Percentiles rank a stretch among this genome's conserved stretches.
Conservation (phyloP, 129 eudicot species). For the Escallonia rubra region DNA sequence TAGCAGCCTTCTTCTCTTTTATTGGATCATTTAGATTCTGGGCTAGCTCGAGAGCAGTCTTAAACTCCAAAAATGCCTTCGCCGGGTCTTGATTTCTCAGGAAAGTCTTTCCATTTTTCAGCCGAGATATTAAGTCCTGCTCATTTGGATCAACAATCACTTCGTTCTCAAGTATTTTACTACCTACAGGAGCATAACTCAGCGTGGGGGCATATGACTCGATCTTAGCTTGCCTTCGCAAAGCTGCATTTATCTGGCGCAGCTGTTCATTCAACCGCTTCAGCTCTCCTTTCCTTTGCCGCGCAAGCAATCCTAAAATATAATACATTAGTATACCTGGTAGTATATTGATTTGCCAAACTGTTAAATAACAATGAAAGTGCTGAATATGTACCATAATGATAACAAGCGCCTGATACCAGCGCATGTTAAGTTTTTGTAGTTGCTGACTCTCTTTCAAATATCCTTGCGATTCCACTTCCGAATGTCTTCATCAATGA, state of each 20-base stretch:
- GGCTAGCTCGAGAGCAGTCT: conserved; percentile 80
- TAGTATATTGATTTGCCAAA: neutral
- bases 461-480: too few relatives aligned
- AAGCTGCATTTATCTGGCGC: conserved; percentile 89
- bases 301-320: conserved; percentile 73
- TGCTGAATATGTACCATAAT: too few relatives aligned
- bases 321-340: neutral
- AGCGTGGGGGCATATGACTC: conserved; percentile 93
- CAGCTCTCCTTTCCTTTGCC: conserved; percentile 86
- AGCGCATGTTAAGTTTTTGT: too few relatives aligned
- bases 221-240: conserved; percentile 96
- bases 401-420: too few relatives aligned
- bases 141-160: conserved; percentile 85
- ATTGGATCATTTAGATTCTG: conserved; percentile 68
- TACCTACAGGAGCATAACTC: conserved; percentile 89
- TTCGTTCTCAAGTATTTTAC: conserved; percentile 63
- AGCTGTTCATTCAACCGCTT: conserved; percentile 81
- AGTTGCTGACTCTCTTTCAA: too few relatives aligned
- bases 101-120: conserved; percentile 78
- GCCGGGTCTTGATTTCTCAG: conserved; percentile 82
- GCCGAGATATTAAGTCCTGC: conserved; percentile 57
- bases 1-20: conserved; percentile 96
- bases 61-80: conserved; percentile 74
- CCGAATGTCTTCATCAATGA: too few relatives aligned
- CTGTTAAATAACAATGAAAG: too few relatives aligned